phyloP scores from a whole-genome alignment of 176 grass and related monocot genomes.

The bread wheat (Triticum aestivum) region DNA sequence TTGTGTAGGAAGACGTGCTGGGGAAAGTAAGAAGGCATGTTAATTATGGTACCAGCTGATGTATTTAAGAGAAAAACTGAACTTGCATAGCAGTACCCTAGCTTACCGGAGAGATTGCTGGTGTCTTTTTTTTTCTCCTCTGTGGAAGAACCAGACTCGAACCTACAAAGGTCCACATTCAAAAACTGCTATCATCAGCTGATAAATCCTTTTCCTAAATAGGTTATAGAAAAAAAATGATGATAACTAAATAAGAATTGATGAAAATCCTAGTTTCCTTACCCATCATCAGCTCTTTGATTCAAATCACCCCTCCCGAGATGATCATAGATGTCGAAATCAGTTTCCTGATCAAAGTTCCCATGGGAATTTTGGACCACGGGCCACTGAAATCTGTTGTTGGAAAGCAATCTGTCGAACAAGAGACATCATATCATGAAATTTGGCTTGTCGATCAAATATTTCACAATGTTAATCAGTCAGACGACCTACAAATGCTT shows the following conservation, averaged over 20 bases:
- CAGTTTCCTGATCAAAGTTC: constrained; percentile 53
- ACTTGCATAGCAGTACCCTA: constrained; percentile 26
- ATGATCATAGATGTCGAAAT: constrained; percentile 47
- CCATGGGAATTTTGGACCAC: constrained; percentile 44
- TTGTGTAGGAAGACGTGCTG: constrained; percentile 42
- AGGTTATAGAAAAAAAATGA: not conserved
- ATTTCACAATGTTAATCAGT: constrained; percentile 11
- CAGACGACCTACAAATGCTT: constrained; percentile 76
- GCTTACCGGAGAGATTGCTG: constrained; percentile 69
- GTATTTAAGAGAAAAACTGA: not conserved
- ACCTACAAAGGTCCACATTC: constrained; percentile 46
- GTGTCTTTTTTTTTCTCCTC: constrained; percentile 36
- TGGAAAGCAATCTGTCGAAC: constrained; percentile 79
- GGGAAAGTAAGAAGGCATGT: constrained; percentile 8
- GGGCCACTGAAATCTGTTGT: constrained; percentile 62
- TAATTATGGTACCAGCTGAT: constrained; percentile 18
- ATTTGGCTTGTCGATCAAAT: constrained; percentile 11
- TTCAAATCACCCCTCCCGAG: constrained; percentile 40
- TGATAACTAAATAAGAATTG: constrained; percentile 9
- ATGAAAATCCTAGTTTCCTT: constrained; percentile 28
- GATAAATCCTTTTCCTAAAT: constrained; percentile 7
- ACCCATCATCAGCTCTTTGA: constrained; percentile 57
- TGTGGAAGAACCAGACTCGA: constrained; percentile 42
- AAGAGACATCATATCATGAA: not conserved
- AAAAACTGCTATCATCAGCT: constrained; percentile 25